Conservation (phyloP, 208 protist species). For the Sergeia podlipaevii region DNA sequence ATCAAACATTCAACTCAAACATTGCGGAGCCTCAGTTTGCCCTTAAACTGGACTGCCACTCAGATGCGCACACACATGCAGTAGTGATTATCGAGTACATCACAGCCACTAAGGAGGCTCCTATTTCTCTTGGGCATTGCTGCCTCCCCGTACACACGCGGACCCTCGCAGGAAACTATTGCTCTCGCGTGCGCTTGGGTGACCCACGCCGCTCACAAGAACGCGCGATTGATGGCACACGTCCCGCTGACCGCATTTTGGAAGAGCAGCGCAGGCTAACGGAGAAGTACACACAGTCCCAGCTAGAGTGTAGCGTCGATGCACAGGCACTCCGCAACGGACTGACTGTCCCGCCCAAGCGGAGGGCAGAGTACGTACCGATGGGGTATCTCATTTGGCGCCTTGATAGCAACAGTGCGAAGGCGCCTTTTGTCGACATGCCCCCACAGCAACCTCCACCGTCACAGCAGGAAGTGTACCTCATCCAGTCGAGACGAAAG, state of each 20-base stretch:
- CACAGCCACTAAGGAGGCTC: slow-evolving; percentile 10
- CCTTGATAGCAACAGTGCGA: slow-evolving; percentile 26
- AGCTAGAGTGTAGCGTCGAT: slow-evolving; percentile 56
- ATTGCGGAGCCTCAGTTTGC: slow-evolving; percentile 39
- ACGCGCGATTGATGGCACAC: slow-evolving; percentile 30
- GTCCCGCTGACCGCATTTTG: slow-evolving; percentile 27
- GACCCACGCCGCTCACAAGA: slow-evolving; percentile 66
- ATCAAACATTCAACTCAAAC: slow-evolving; percentile 36
- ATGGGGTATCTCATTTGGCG: slow-evolving; percentile 60
- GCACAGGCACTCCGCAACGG: slow-evolving; percentile 51
- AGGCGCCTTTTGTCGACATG: slow-evolving; percentile 37
- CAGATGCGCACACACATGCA: slow-evolving; percentile 22
- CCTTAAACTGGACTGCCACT: slow-evolving; percentile 11
- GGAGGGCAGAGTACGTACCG: slow-evolving; percentile 37
- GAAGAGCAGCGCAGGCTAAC: slow-evolving; percentile 31
- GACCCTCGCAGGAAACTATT: slow-evolving; percentile 50
- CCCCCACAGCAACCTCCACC: slow-evolving; percentile 38
- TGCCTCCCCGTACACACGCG: slow-evolving; percentile 44
- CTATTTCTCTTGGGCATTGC: slow-evolving; percentile 56
- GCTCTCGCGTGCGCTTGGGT: slow-evolving; percentile 53
- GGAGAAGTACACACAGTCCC: slow-evolving; percentile 36
- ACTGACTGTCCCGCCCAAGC: slow-evolving; percentile 24
- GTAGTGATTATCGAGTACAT: slow-evolving; percentile 74
- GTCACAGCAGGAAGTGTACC: slow-evolving; percentile 41
- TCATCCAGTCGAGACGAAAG: slow-evolving; percentile 22